Evolutionary conservation across 1,284 basidiomycete genomes (phyloP).

Genomic region (Puccinia novopanici): DNA sequence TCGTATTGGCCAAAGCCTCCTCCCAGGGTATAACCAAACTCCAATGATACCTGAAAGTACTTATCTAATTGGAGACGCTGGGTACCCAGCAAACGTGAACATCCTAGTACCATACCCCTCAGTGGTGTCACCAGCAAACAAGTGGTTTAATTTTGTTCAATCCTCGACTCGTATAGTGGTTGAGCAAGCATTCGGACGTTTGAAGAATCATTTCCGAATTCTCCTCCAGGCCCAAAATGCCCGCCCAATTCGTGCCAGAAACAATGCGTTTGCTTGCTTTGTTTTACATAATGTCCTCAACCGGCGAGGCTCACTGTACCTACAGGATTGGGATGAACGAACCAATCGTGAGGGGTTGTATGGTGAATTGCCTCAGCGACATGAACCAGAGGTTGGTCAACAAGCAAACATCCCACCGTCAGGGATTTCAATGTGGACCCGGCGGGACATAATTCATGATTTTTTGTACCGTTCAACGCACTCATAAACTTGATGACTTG

Average conservation of each 20-base stretch:
- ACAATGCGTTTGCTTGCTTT: neutral
- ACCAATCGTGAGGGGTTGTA: too few relatives aligned
- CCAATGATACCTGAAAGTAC: neutral
- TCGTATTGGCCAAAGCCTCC: neutral
- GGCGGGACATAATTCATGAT: too few relatives aligned
- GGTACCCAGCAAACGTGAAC: neutral
- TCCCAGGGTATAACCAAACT: neutral
- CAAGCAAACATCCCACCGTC: too few relatives aligned
- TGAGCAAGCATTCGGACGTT: neutral
- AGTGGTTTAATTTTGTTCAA: neutral
- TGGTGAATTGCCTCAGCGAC: too few relatives aligned
- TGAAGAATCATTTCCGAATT: neutral
- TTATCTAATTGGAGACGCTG: neutral
- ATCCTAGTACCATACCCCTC: neutral
- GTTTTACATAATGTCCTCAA: neutral
- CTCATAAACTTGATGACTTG: too few relatives aligned
- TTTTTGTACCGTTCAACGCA: too few relatives aligned
- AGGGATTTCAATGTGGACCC: too few relatives aligned
- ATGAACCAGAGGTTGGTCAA: too few relatives aligned
- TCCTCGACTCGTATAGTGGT: neutral
- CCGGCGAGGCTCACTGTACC: neutral
- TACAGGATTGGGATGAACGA: neutral
- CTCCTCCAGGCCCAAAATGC: neutral
- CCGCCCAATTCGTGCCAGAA: neutral
- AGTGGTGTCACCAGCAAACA: neutral